phyloP scores from a whole-genome alignment of 306 rosid species.

The Prinsepia uniflora region DNA sequence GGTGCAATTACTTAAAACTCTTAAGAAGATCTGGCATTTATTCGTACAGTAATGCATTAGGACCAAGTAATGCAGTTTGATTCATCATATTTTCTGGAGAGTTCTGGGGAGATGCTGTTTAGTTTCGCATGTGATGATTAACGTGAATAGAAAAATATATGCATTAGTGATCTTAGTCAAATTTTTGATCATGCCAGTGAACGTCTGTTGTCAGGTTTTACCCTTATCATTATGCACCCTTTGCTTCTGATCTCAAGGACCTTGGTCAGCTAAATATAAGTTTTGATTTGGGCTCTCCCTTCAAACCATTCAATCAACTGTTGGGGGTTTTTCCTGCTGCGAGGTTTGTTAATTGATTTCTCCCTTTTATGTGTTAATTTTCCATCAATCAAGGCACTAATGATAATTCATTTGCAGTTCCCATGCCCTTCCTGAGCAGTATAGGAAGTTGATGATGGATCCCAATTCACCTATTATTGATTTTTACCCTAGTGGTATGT shows the following conservation, averaged over 20 bases:
- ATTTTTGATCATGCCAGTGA: background rate
- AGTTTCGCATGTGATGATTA: background rate
- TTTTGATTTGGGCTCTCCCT: slow-evolving; percentile 74
- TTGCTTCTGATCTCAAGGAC: slow-evolving; percentile 91
- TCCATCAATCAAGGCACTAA: slow-evolving; percentile 16
- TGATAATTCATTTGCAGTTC: slow-evolving; percentile 49
- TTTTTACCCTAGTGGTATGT: slow-evolving; percentile 86
- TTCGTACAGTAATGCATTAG: too few relatives aligned
- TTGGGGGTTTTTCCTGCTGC: slow-evolving; percentile 98
- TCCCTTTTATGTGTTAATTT: background rate
- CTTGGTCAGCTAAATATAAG: slow-evolving; percentile 62
- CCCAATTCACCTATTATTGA: slow-evolving; percentile 82
- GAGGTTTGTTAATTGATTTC: slow-evolving; percentile 44
- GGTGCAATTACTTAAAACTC: background rate
- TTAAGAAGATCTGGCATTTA: background rate
- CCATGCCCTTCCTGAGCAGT: slow-evolving; percentile 88
- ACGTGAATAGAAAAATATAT: background rate
- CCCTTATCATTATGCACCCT: slow-evolving; percentile 97
- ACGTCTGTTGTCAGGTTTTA: slow-evolving; percentile 63
- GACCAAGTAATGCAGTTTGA: too few relatives aligned
- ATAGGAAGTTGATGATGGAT: slow-evolving; percentile 83
- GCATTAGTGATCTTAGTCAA: background rate
- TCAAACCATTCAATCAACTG: slow-evolving; percentile 96
- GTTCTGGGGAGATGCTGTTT: background rate
- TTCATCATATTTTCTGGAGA: background rate